These are phyloP conservation scores for Rhododendron griersonianum DNA, from an alignment of 148 eudicot genomes.

Conservation along the genomic window DNA sequence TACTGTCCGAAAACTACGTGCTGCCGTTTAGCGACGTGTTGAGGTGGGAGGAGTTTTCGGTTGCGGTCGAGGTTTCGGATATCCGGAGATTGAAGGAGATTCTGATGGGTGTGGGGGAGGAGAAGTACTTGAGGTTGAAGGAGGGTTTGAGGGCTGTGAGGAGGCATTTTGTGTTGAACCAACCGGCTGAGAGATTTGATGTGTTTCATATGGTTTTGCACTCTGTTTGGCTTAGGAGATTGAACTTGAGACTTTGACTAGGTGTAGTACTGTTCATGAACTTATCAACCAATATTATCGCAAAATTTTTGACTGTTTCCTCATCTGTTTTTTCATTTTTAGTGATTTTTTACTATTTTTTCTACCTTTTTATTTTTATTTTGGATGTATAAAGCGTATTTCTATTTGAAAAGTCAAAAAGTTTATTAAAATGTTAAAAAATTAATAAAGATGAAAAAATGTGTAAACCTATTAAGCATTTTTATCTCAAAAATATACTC, in stretches of 20 bases:
- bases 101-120: constrained; percentile 43
- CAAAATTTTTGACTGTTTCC: too few species aligned
- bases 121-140: constrained; percentile 47
- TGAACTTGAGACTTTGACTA: constrained; percentile 43
- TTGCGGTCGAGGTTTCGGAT: constrained; percentile 46
- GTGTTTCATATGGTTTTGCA: constrained; percentile 90
- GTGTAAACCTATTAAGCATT: too few species aligned
- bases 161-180: constrained; percentile 63
- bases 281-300: background rate
- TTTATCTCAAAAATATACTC: too few species aligned
- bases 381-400: too few species aligned
- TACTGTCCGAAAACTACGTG: constrained; percentile 58
- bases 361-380: too few species aligned
- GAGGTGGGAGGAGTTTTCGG: constrained; percentile 81
- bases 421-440: too few species aligned
- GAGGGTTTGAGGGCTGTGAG: constrained; percentile 69
- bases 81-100: constrained; percentile 68
- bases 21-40: constrained; percentile 88
- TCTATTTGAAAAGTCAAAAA: too few species aligned
- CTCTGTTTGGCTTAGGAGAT: constrained; percentile 90
- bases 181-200: constrained; percentile 74
- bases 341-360: too few species aligned
- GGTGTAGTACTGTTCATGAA: background rate
- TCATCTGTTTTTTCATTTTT: too few species aligned
- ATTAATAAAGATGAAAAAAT: too few species aligned